Evolutionary conservation across 2,329 filamentous ascomycete species (phyloP), one percentile per base, ranked within the genome.

Genomic region (Aureobasidium vineae): DNA sequence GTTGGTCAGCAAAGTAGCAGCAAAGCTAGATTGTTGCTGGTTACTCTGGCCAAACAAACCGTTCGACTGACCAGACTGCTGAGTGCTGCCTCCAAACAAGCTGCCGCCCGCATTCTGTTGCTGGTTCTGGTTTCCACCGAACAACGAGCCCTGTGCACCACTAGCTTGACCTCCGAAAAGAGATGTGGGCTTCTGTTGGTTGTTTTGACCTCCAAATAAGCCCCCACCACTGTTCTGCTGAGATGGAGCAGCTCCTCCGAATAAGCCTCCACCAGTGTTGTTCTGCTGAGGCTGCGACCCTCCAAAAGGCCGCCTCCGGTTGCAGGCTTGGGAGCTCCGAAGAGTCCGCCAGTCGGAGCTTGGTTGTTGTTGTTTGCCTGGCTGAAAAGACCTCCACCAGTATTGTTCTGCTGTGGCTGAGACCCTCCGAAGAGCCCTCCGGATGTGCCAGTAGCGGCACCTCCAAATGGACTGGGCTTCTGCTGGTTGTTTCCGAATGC

Each of bases 1-100:
- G 63, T 90, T 92, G n/a, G 88, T 92, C 68, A 87, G 88, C 66
- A 96, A 85, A 68, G 91, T 95, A 5, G 92, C 88, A 40, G 90
- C 92, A 67, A 97, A 81, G 21, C 78, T 78, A 61, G 80, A 78
- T 52, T 81, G 79, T 70, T 82, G 80, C 66, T 81, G 80, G 70
- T 83, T 82, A 7, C 80, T 80, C 57, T 74, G 76, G n/a, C 85
- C 85, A 69, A 87, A 86, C 28, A 87, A 70, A 71, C 83, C 80
- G 68, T 75, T 77, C 68, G 73, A 74, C 67, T 78, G 75, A 64
- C 78, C 77, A 57, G 80, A 78, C 63, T 78, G 79, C 66, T 77
- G 74, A 59, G 80, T 78, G 61, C 71, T 75, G 36, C 69, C 73
- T 26, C 78, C 78, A 66, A 84, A 83, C 8, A 84, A 74, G n/a